A percentile compares a stretch with the other conserved stretches of the same genome.
Evolutionary conservation across 371 early-diverging fungal species (phyloP).

Genomic region (Mucor lusitanicus): DNA sequence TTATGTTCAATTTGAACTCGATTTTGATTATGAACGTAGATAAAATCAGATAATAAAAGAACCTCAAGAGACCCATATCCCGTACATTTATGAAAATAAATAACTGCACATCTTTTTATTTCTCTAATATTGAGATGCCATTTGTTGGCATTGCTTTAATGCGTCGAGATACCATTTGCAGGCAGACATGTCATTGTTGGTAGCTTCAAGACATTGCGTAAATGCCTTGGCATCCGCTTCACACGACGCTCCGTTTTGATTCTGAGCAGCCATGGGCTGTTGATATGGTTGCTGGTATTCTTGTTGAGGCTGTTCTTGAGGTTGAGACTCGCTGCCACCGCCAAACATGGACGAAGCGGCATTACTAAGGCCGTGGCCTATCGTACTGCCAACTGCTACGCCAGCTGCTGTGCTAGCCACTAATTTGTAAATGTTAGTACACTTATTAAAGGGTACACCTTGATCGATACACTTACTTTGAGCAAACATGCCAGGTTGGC

Average conservation of each 20-base stretch:
- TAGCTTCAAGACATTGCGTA: slow-evolving; percentile 82
- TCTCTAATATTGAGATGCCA: slow-evolving; percentile 45
- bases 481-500: slow-evolving; percentile 76
- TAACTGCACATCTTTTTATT: background rate
- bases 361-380: slow-evolving; percentile 71
- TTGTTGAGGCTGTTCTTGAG: slow-evolving; percentile 25
- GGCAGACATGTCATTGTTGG: slow-evolving; percentile 71
- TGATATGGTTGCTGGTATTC: slow-evolving; percentile 46
- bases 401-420: slow-evolving; percentile 92
- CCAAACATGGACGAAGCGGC: slow-evolving; percentile 77
- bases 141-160: slow-evolving; percentile 83
- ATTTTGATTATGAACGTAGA: slow-evolving; percentile 59
- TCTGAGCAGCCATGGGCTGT: slow-evolving; percentile 38
- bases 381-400: slow-evolving; percentile 89
- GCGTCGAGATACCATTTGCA: slow-evolving; percentile 90
- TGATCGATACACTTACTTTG: slow-evolving; percentile 46
- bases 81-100: slow-evolving; percentile 5
- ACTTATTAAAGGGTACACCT: background rate
- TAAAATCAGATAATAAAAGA: slow-evolving; percentile 2
- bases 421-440: background rate
- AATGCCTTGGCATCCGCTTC: slow-evolving; percentile 87
- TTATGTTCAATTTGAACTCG: slow-evolving; percentile 82
- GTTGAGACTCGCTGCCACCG: slow-evolving; percentile 39
- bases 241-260: slow-evolving; percentile 54
- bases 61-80: background rate